Base-by-base conservation (phyloP, 176 grass and related monocot genomes). In the Stipa capillata region DNA sequence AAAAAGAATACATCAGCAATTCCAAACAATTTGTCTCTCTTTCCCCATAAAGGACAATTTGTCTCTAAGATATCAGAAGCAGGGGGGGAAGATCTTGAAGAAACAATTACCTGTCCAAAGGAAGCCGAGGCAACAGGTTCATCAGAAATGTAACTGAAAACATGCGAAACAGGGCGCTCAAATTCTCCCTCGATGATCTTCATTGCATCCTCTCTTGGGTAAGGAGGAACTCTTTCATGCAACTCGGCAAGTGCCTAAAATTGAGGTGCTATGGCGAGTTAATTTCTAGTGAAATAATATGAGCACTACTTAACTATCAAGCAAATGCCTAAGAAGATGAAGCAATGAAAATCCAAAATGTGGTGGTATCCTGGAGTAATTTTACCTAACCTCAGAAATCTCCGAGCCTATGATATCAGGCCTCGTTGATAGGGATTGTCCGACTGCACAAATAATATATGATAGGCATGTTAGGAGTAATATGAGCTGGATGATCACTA, bases 381-480 rank as follows among this genome's bases (percentile, higher is more conserved):
- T 92, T 84, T 92, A 92, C 86, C 87, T 85, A 75, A 98, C 95
- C 92, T 98, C 90, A 56, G 87, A 94, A 90, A 98, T 89, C 83
- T 98, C 95, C 16, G 89, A 85, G 56, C 95, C 95, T 79, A 92
- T 92, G 85, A 98, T 92, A 70, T 98, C 95, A 43, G 95, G 87
- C 54, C 95, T 90, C 29, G 95, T 98, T 51, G 95, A 98, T 54
- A 98, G 92, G 47, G 95, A 98, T 39, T 98, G 95, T 61, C 95
- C 95, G 59, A 94, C 95, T 98, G 85, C 62, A 82, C 37, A 80
- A 12, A 75, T 73, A 87, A 81, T 65, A 72, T 79, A 93, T 80
- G 34, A 88, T 35, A 82, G 42, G 71, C 42, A 45, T 65, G 44
- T 90, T 40, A 86, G 76, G 44, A 91, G 35, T 74, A 77, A 82